Base-by-base conservation (phyloP, 2,329 filamentous ascomycete species). In the Aspergillus tubingensis region DNA sequence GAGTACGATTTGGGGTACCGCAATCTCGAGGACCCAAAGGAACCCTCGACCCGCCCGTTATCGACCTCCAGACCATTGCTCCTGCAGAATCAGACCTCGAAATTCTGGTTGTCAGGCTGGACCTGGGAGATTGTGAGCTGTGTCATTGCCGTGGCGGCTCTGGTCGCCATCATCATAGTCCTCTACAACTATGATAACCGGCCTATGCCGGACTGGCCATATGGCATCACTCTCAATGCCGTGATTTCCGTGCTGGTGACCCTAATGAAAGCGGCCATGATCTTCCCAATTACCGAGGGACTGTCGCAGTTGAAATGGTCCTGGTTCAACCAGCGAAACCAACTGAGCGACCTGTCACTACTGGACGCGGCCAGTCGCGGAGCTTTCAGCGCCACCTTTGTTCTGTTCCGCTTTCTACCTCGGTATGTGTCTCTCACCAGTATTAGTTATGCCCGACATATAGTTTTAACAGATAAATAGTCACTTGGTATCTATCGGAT, bases 271-370 rank as follows among this genome's bases (percentile, higher is more conserved):
- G 67, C 70, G 1, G 63, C 69, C 7, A 66, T 77, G 60, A 62
- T 70, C 8, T 68, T 73, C 23, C 64, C 69, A 2, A 64, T 74
- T 21, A 67, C 67, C 2, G 72, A 75, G 55, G 67, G 61, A 11
- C 51, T 76, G 19, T 68, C 69, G 11, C 74, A 75, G 54, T 59
- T 75, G 8, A 76, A 77, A 60, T 76, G 73, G 73, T 66, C 70
- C 2, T 76, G 73, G 72, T 76, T 75, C 51, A 65, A 60, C 53
- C 54, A 58, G 32, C 48, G 62, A 17, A 67, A 69, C 39, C 66
- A 68, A 44, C 41, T 76, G 36, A 67, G 67, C 38, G 73, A 77
- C 59, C 66, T 77, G 43, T 63, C 69, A 5, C 53, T 65, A 4
- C 68, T 75, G 23, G 75, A 77, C 63, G 65, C 70, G 10, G 75